Base-by-base conservation (phyloP, 495 filamentous ascomycete genomes). In the Penicilliopsis zonata region DNA sequence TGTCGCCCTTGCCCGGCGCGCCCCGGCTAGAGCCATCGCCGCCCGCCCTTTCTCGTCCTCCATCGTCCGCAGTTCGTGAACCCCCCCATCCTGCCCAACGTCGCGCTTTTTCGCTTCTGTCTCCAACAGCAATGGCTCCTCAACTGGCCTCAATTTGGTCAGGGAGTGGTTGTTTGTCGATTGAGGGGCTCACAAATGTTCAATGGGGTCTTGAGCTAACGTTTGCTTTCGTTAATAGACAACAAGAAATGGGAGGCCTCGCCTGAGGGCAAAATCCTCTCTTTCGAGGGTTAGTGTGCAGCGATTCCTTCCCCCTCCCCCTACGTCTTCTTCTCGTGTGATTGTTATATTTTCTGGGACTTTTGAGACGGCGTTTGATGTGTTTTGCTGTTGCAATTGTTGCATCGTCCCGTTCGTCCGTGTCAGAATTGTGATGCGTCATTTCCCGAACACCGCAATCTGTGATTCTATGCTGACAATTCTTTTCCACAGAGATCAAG, bases 401-500 rank as follows among this genome's bases (percentile, higher is more conserved):
- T 5, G 22, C 31, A 13, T n/a, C 31, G 10, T 18, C 12, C 18
- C 18, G 31, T 9, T n/a, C n/a, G n/a, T n/a, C n/a, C n/a, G n/a
- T n/a, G n/a, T n/a, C n/a, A n/a, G n/a, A n/a, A n/a, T n/a, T n/a
- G n/a, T n/a, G 1, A 17, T 6, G 15, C 23, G 16, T 30, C 8
- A 6, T 9, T 22, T 21, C 6, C 4, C 9, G 5, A 21, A 33
- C 16, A 31, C 28, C 15, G 35, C 44, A 24, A 48, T 20, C 21
- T 6, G 9, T 13, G 28, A 35, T 23, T 21, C 14, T 12, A 16
- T 36, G 17, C 42, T 42, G 30, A 40, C 21, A 31, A n/a, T 38
- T 35, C 26, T 29, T 23, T 28, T 12, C n/a, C 39, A 64, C 52
- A 98, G 88, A 96, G 45, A 76, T 96, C 61, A 78, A 76, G 63